These are phyloP conservation scores for Ramaria sp. DNA, from an alignment of 768 basidiomycete genomes.

Conservation along the genomic window DNA sequence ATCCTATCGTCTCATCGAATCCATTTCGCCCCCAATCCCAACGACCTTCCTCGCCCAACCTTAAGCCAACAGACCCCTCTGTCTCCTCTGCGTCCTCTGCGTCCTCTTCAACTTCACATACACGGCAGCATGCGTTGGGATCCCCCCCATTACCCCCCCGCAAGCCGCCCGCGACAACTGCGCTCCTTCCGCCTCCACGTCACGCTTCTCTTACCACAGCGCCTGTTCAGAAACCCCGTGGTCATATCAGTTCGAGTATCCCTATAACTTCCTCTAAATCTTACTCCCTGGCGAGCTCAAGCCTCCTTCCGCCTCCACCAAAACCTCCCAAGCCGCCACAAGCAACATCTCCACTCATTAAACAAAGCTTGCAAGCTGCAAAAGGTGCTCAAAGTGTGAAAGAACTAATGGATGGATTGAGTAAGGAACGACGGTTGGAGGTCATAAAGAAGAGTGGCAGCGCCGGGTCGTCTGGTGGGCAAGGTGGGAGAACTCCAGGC, in stretches of 20 bases:
- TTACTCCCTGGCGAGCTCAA: slow-evolving; percentile 14
- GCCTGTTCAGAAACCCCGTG: slow-evolving; percentile 22
- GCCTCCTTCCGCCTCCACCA: slow-evolving; percentile 14
- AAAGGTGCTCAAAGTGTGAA: slow-evolving; percentile 63
- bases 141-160: slow-evolving; percentile 40
- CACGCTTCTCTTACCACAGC: slow-evolving; percentile 20
- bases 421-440: slow-evolving; percentile 58
- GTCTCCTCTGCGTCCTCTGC: slow-evolving; percentile 7
- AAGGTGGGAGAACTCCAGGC: neutral
- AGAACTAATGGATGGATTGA: slow-evolving; percentile 53
- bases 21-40: slow-evolving; percentile 12
- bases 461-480: slow-evolving; percentile 17
- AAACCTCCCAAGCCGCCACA: slow-evolving; percentile 24
- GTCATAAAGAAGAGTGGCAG: slow-evolving; percentile 52
- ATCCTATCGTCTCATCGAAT: neutral
- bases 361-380: slow-evolving; percentile 62
- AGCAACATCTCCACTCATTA: slow-evolving; percentile 54
- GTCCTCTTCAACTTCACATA: neutral
- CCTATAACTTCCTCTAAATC: neutral
- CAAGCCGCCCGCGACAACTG: slow-evolving; percentile 23
- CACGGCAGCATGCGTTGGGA: slow-evolving; percentile 3
- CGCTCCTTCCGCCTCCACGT: slow-evolving; percentile 28
- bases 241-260: slow-evolving; percentile 10
- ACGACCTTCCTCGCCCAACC: neutral
- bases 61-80: neutral